Base-by-base conservation (phyloP, 2,329 filamentous ascomycete genomes). In the Geoglossum cookeanum region DNA sequence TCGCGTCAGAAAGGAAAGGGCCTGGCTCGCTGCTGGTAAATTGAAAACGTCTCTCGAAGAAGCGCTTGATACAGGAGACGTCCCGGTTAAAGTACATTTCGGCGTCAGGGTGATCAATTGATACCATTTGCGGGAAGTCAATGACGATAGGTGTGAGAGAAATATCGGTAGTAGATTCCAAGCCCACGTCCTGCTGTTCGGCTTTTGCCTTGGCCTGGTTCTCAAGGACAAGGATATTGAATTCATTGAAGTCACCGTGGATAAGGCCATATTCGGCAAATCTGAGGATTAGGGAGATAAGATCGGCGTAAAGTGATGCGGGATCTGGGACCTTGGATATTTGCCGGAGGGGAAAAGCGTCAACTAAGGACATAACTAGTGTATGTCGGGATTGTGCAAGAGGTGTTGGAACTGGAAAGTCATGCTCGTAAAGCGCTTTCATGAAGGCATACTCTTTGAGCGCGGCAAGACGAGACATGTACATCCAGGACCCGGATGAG, bases 181-280 rank as follows among this genome's bases (percentile, higher is more conserved):
- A 67, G 42, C 68, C 66, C 0, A 55, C 62, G 15, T 63, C 64
- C 13, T 62, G 62, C n/a, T 64, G 64, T 17, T 59, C 64, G 27
- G 13, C 67, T 64, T 30, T 58, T 51, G 4, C 62, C 47, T 13
- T 9, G 11, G 13, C 17, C 32, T 58, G n/a, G 53, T 75, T 80
- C 68, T 97, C 91, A 67, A 92, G 88, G 68, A 98, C 83, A 37
- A 98, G 74, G 61, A 98, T 91, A 69, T 98, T 98, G 77, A 98
- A 98, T 70, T 98, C 94, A 73, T 98, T 98, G 74, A 94, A 98
- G 68, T 98, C 92, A 60, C 92, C 92, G 67, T 98, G 92, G 60
- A 98, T 98, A 53, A 98, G 74, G 5, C 92, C 92, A 63, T 90
- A 82, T 60, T 81, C 81, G 4, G 92, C 91, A 45, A 98, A 76